phyloP scores from a whole-genome alignment of 306 rosid genomes.

The Herpetospermum pedunculosum region DNA sequence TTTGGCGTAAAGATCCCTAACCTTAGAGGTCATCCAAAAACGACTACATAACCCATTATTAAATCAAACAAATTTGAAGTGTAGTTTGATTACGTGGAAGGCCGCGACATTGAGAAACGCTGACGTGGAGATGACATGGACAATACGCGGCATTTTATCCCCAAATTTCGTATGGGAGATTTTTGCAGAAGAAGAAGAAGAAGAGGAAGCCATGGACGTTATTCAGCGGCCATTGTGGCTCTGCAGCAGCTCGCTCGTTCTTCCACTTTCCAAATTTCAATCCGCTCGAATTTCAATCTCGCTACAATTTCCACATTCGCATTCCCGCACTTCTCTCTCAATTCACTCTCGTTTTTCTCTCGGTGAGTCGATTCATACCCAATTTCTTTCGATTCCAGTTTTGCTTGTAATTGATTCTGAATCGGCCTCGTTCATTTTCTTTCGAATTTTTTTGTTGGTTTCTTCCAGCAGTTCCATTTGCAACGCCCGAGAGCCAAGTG shows the following conservation, averaged over 20 bases:
- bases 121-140: too few species aligned
- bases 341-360: neutral
- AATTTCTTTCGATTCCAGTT: neutral
- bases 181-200: neutral
- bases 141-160: too few species aligned
- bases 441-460: neutral
- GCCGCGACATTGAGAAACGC: too few species aligned
- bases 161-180: too few species aligned
- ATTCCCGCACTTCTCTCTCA: neutral
- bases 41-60: too few species aligned
- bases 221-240: neutral
- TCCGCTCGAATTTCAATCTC: neutral
- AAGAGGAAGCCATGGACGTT: neutral
- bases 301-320: neutral
- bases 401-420: too few species aligned
- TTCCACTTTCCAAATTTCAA: neutral
- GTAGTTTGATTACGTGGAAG: too few species aligned
- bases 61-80: too few species aligned
- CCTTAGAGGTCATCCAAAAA: too few species aligned
- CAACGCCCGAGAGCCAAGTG: constrained; percentile 55
- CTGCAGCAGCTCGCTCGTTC: neutral
- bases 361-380: neutral
- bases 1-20: too few species aligned
- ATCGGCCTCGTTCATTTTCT: too few species aligned
- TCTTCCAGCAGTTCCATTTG: constrained; percentile 32